phyloP scores from a whole-genome alignment of 352 stramenopile genomes.

The Phytophthora europaea region DNA sequence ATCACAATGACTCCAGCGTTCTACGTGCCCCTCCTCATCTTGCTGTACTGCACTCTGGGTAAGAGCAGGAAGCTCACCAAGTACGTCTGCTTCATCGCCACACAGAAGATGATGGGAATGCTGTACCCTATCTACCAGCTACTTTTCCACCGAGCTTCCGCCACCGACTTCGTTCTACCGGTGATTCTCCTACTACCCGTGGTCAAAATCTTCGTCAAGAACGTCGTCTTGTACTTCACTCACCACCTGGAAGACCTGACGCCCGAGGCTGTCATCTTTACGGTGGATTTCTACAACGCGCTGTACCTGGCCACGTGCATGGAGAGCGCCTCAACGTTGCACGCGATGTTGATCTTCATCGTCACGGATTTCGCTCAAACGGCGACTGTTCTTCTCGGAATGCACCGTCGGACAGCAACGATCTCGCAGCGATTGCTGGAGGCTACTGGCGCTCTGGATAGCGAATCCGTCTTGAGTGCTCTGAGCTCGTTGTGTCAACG shows the following conservation, averaged over 20 bases:
- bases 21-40: conserved; percentile 14
- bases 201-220: conserved; percentile 30
- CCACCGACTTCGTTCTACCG: conserved; percentile 1
- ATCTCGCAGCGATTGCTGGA: conserved; percentile 3
- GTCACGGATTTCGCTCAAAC: conserved; percentile 21
- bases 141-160: conserved; percentile 8
- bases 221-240: conserved; percentile 18
- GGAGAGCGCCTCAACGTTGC: conserved; percentile 17
- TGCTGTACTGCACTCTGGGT: conserved; percentile 12
- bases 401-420: conserved; percentile 2
- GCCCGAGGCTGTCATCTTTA: conserved; percentile 33
- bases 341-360: conserved; percentile 15
- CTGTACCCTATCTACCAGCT: conserved; percentile 28
- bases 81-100: conserved; percentile 8
- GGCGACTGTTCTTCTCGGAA: background rate
- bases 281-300: conserved; percentile 36
- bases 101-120: conserved; percentile 24
- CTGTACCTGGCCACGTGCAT: conserved; percentile 35
- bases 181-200: conserved; percentile 25
- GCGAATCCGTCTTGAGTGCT: conserved; percentile 7
- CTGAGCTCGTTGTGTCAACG: conserved; percentile 17
- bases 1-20: conserved; percentile 31
- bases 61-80: background rate
- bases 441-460: background rate
- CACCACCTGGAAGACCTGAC: conserved; percentile 28